Base-by-base conservation (phyloP, 2,329 filamentous ascomycete genomes). In the Clonostachys solani region DNA sequence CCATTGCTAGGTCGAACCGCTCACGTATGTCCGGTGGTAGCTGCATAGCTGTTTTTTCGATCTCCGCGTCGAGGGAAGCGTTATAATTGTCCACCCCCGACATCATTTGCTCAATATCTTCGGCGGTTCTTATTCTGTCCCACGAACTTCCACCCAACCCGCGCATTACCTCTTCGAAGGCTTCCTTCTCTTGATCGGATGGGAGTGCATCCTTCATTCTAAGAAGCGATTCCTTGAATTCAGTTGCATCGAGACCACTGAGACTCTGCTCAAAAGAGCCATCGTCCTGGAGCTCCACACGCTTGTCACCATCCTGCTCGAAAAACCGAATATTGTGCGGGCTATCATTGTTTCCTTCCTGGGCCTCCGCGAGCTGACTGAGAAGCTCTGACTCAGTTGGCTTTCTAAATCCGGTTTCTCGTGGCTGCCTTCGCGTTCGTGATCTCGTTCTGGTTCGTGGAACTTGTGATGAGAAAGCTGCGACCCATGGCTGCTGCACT, bases 311-410 rank as follows among this genome's bases (percentile, higher is more conserved):
- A 13, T 66, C 65, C 55, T 78, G 70, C 47, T 80, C 74, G 50
- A 76, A 80, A 55, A 68, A 78, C 9, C 69, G 66, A 12, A 78
- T 65, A 4, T 63, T 60, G 35, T 61, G 64, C 15, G 15, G 15
- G 15, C 6, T 38, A 5, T 38, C 36, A 18, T 16, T 43, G 15
- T 12, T 18, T 18, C 36, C 36, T 38, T 38, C 36, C 12, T 38
- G 36, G 15, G 36, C 15, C 17, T 38, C 15, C 36, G 15, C 36
- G 15, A 38, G 36, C 36, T 38, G 36, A 7, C 17, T 38, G 36
- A 38, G 36, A 18, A 38, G 36, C 8, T 38, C 36, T 12, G 36
- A n/a, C 36, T 38, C 15, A 18, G 17, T n/a, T 18, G 36, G 36
- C 12, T 38, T 18, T n/a, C 36, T 38, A 18, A n/a, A 18, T 3